Evolutionary conservation across 192 early-diverging fungal species (phyloP).

Genomic region (Spizellomyces punctatus): DNA sequence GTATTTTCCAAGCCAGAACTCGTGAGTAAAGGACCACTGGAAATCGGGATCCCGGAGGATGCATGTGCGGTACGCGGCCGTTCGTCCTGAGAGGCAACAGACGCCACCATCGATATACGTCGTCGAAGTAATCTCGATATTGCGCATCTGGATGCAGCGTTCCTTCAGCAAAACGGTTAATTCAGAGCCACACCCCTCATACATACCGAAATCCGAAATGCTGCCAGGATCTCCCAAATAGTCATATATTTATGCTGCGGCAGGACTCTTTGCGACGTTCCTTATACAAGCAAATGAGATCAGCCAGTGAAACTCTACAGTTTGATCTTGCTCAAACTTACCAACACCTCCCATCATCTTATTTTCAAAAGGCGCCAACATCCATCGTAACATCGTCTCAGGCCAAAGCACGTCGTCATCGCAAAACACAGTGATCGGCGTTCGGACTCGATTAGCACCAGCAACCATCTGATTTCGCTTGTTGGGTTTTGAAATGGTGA

Average conservation of each 20-base stretch:
- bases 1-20: constrained; percentile 73
- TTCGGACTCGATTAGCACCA: constrained; percentile 64
- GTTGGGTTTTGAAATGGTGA: constrained; percentile 62
- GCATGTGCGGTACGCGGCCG: constrained; percentile 68
- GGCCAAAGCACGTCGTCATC: constrained; percentile 75
- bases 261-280: constrained; percentile 65
- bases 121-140: constrained; percentile 73
- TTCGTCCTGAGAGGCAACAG: constrained; percentile 72
- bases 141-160: constrained; percentile 53
- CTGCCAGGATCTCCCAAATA: constrained; percentile 73
- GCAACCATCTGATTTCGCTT: constrained; percentile 73
- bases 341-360: constrained; percentile 71
- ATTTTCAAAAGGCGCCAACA: constrained; percentile 74
- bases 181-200: not conserved
- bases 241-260: constrained; percentile 62
- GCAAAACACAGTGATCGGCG: constrained; percentile 67
- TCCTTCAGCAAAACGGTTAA: not conserved
- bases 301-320: not conserved
- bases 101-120: constrained; percentile 77
- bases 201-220: constrained; percentile 62
- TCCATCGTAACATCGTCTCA: constrained; percentile 62
- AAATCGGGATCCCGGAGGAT: constrained; percentile 73
- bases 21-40: constrained; percentile 71
- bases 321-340: constrained; percentile 5
- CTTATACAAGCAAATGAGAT: constrained; percentile 7